A percentile compares a stretch with the other conserved stretches of the same genome.
Conservation (phyloP, 2,329 filamentous ascomycete genomes). For the Trichoderma endophyticum region DNA sequence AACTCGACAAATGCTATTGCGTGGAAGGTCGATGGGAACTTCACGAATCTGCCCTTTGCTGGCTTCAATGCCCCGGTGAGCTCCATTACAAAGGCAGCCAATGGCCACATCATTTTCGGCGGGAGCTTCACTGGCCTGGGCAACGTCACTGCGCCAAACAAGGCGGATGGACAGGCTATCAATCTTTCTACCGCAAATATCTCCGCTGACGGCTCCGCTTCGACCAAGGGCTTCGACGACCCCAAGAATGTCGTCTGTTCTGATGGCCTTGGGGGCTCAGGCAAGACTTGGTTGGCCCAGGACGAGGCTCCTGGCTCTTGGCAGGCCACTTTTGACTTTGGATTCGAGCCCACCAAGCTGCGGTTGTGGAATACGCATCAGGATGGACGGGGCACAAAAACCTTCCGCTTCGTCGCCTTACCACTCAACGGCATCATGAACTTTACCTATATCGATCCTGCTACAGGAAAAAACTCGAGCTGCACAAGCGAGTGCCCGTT, state of each 20-base stretch:
- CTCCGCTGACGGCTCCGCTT: slow-evolving; percentile 60
- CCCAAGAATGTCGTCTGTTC: slow-evolving; percentile 81
- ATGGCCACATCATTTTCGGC: slow-evolving; percentile 87
- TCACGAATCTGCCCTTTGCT: slow-evolving; percentile 80
- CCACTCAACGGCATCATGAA: slow-evolving; percentile 94
- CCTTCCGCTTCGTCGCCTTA: slow-evolving; percentile 80
- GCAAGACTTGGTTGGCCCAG: slow-evolving; percentile 73
- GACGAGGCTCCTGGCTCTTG: slow-evolving; percentile 77
- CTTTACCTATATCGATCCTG: slow-evolving; percentile 81
- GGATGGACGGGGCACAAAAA: slow-evolving; percentile 81
- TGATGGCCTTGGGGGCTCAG: slow-evolving; percentile 61
- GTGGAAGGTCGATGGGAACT: slow-evolving; percentile 67
- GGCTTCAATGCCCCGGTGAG: slow-evolving; percentile 93
- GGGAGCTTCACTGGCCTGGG: slow-evolving; percentile 85
- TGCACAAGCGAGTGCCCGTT: slow-evolving; percentile 88
- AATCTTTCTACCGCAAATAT: slow-evolving; percentile 80
- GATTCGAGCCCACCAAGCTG: slow-evolving; percentile 82
- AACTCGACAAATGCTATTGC: slow-evolving; percentile 89
- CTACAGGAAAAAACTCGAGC: slow-evolving; percentile 60
- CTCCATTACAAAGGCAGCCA: slow-evolving; percentile 75
- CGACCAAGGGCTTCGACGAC: slow-evolving; percentile 64
- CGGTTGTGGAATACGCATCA: slow-evolving; percentile 83
- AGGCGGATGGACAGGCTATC: slow-evolving; percentile 72
- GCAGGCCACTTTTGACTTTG: slow-evolving; percentile 78
- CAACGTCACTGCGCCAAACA: slow-evolving; percentile 67